Percentiles rank a stretch among this genome's conserved stretches.
phyloP scores from a whole-genome alignment of 2,329 filamentous ascomycete species.

The Harringtonia aguacate region DNA sequence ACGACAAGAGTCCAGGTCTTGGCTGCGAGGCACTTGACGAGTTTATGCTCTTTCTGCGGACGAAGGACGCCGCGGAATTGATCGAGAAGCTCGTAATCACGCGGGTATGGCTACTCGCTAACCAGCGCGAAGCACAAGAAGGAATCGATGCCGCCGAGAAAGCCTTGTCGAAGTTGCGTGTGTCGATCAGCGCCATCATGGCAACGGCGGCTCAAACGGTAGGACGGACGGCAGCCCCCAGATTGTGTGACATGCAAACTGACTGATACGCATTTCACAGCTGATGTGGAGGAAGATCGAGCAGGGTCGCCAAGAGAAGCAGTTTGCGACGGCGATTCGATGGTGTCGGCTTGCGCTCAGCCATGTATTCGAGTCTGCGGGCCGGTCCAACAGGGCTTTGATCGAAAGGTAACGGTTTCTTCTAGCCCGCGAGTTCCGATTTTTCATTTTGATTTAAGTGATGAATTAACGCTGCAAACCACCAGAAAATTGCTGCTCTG shows the following conservation, averaged over 20 bases:
- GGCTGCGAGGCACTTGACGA: constrained; percentile 47
- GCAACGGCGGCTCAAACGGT: constrained; percentile 60
- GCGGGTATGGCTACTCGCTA: constrained; percentile 54
- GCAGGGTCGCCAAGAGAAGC: constrained; percentile 36
- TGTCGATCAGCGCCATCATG: constrained; percentile 44
- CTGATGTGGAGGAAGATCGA: constrained; percentile 77
- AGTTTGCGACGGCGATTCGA: constrained; percentile 43
- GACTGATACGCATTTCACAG: too few species aligned
- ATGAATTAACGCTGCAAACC: too few species aligned
- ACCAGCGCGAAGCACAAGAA: constrained; percentile 25
- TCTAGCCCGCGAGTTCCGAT: too few species aligned
- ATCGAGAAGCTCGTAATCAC: constrained; percentile 60
- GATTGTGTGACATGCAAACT: constrained; percentile 9
- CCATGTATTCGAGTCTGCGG: constrained; percentile 52
- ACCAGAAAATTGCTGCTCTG: constrained; percentile 64
- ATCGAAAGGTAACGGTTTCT: constrained; percentile 47
- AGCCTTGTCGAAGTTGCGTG: constrained; percentile 32
- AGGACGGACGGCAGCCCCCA: too few species aligned
- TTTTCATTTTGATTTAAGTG: too few species aligned
- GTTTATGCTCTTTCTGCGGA: constrained; percentile 44
- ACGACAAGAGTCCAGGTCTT: constrained; percentile 37
- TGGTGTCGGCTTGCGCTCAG: constrained; percentile 69
- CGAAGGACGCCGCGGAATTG: constrained; percentile 39
- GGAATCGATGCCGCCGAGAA: constrained; percentile 15
- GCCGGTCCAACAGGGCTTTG: constrained; percentile 56